These are phyloP conservation scores for Juncus effusus DNA, from an alignment of 176 grass and related monocot genomes.

Conservation along the genomic window DNA sequence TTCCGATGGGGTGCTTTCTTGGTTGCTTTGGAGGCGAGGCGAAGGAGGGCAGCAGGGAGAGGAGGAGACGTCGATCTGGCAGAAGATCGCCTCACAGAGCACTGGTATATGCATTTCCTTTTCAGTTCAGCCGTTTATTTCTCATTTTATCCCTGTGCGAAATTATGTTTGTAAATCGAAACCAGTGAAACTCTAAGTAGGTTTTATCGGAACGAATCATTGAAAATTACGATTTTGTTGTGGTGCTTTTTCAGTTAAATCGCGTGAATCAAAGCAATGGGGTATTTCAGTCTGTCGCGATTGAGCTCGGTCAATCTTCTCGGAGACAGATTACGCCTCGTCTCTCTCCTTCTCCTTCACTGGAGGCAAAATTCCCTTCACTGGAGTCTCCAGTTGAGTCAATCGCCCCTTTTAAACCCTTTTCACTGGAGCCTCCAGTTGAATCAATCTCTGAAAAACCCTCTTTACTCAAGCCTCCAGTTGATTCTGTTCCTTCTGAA, in stretches of 20 bases:
- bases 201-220: neutral
- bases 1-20: slow-evolving; percentile 92
- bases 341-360: slow-evolving; percentile 14
- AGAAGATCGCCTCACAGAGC: slow-evolving; percentile 41
- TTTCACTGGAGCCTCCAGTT: neutral
- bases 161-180: neutral
- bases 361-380: slow-evolving; percentile 49
- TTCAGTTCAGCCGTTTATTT: neutral
- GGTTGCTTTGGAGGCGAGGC: slow-evolving; percentile 80
- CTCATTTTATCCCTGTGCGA: neutral
- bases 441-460: neutral
- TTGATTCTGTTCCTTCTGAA: neutral
- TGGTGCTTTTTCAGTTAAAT: neutral
- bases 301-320: slow-evolving; percentile 9
- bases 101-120: slow-evolving; percentile 37
- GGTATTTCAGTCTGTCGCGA: neutral
- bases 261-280: slow-evolving; percentile 17
- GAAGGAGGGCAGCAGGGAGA: slow-evolving; percentile 40
- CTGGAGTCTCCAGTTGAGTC: slow-evolving; percentile 47
- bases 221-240: neutral
- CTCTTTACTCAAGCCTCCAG: neutral
- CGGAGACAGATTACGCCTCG: slow-evolving; percentile 34
- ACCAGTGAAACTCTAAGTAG: neutral
- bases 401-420: neutral
- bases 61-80: slow-evolving; percentile 48